Conservation (phyloP, 805 yeast genomes). For the Saturnispora quitensis region DNA sequence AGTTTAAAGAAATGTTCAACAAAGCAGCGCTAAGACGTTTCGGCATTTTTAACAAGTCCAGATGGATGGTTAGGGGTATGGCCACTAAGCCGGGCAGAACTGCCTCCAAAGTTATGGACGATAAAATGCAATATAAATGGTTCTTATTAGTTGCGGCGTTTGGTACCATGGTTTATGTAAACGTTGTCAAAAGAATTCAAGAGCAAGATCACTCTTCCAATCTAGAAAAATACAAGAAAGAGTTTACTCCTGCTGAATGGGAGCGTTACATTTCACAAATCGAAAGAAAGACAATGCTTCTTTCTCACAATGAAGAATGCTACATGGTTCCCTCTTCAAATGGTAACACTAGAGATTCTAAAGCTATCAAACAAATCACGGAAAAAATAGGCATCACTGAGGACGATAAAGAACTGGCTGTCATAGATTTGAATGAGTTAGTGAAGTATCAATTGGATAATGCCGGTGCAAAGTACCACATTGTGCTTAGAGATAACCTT, state of each 20-base stretch:
- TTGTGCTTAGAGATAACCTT: slow-evolving; percentile 39
- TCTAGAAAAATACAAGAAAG: slow-evolving; percentile 27
- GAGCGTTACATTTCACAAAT: slow-evolving; percentile 28
- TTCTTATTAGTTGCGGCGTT: slow-evolving; percentile 31
- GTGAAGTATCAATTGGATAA: slow-evolving; percentile 34
- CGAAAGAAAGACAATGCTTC: slow-evolving; percentile 24
- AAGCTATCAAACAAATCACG: slow-evolving; percentile 10
- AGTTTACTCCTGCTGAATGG: slow-evolving; percentile 44
- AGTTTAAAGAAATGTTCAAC: not conserved
- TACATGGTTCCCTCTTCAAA: slow-evolving; percentile 24
- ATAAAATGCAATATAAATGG: slow-evolving; percentile 14
- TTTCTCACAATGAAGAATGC: slow-evolving; percentile 21
- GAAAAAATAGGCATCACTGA: slow-evolving; percentile 9
- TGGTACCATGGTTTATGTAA: slow-evolving; percentile 34
- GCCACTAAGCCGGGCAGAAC: not conserved
- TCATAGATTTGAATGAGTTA: slow-evolving; percentile 44
- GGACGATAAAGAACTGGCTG: slow-evolving; percentile 14
- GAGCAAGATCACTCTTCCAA: slow-evolving; percentile 25
- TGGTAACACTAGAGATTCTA: slow-evolving; percentile 9
- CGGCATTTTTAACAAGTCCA: not conserved
- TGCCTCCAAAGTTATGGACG: slow-evolving; percentile 8
- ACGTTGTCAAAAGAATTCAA: slow-evolving; percentile 25
- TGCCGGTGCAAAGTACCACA: slow-evolving; percentile 36
- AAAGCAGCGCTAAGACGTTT: not conserved
- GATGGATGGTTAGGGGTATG: not conserved